Base-by-base conservation (phyloP, 176 grass and related monocot species). In the Themeda triandra region DNA sequence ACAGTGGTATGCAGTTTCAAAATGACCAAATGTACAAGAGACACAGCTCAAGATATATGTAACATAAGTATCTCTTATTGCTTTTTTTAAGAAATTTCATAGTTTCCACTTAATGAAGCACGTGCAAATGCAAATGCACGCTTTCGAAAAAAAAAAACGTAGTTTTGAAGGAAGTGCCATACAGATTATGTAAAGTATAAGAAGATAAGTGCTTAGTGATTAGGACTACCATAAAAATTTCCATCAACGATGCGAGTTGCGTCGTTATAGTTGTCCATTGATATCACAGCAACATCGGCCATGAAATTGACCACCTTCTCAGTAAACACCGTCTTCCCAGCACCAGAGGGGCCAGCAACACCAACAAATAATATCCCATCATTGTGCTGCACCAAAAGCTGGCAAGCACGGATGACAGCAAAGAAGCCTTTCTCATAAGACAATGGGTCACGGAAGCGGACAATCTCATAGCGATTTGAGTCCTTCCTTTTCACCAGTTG, bases 391-490 rank as follows among this genome's bases (percentile, higher is more conserved):
- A 64, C 93, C 70, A 99, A 76, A 46, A 96, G 87, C 84, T 99
- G 93, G 83, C 92, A 94, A 21, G 96, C 93, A 10, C 96, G 93
- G 73, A 99, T 94, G 73, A 99, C 82, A 45, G 92, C 87, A 78
- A 94, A 99, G 83, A 99, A 99, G 37, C 96, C 96, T 75, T 99
- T 99, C 86, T 96, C 96, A 75, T 96, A 99, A 76, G 96, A 99
- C 33, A 99, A 75, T 29, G 82, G 44, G 6, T 99, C 93, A 6
- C 86, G 86, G 80, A 99, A 96, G 30, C 86, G 89, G 71, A 87
- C 83, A 27, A 99, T 96, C 84, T 99, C 93, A 29, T 94, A 96
- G 68, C 96, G 93, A 58, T 89, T 80, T 13, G 36, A 84, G 46
- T 93, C 89, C 84, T 96, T 99, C 85, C 86, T 82, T 78, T 96